Evolutionary conservation across 768 basidiomycete genomes (phyloP), one percentile per base, ranked within the genome.

Genomic region (Steccherinum ochraceum): DNA sequence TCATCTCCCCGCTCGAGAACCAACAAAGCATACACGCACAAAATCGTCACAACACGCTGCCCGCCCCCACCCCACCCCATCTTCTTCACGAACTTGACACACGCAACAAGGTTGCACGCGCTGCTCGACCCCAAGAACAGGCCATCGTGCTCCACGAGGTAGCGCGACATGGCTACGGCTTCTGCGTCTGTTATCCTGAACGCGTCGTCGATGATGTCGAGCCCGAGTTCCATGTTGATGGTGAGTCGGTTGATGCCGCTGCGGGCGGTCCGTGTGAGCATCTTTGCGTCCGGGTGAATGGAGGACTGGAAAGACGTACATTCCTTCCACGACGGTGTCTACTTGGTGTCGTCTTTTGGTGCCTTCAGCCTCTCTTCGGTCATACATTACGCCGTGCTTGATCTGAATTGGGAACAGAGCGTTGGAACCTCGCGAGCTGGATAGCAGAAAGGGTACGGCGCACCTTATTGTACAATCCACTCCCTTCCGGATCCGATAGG

Each of bases 191-290:
- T 86, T 64, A 97, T 83, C 91, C 90, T 79, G 65, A 93, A 89
- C 0, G 90, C 92, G 59, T 97, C 91, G 60, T 94, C 85, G 46
- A 98, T 83, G 55, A 91, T 76, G 3, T 87, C 83, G 11, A 94
- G 67, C 1, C 87, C 95, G 30, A 93, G 71, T 49, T 88, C 80
- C 58, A 99, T 83, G 64, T 99, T 99, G 55, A 84, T 81, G 5
- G 94, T 97, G 56, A 95, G 67, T 50, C 96, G 75, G 67, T 98
- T 98, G 70, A 97, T 89, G 13, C 93, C 94, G 42, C 93, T 95
- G 51, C 5, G 35, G 10, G n/a, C n/a, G n/a, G n/a, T n/a, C n/a
- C n/a, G n/a, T n/a, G n/a, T n/a, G n/a, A n/a, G n/a, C n/a, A n/a
- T n/a, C n/a, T n/a, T n/a, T n/a, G n/a, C n/a, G n/a, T n/a, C n/a